Conservation (phyloP, 352 stramenopile genomes). For the Blastocystis sp. region DNA sequence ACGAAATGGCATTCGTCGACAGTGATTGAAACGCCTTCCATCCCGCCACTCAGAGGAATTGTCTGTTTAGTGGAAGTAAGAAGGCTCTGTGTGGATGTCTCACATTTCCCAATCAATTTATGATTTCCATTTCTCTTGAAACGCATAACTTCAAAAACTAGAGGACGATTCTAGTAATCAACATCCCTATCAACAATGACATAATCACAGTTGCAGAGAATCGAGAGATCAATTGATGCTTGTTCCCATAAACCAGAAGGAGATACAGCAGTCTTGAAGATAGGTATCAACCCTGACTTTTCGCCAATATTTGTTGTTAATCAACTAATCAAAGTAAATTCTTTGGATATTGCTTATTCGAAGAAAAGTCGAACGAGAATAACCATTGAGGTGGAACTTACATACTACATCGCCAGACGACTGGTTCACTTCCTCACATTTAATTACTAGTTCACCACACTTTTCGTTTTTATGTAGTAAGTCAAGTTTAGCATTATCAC, state of each 20-base stretch:
- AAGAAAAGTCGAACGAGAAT: background rate
- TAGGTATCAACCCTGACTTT: conserved; percentile 74
- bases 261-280: conserved; percentile 77
- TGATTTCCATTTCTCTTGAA: conserved; percentile 77
- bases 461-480: conserved; percentile 68
- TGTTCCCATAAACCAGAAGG: conserved; percentile 76
- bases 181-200: background rate
- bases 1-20: conserved; percentile 61
- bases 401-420: conserved; percentile 74
- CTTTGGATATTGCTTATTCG: conserved; percentile 73
- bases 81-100: conserved; percentile 76
- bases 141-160: conserved; percentile 80
- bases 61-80: conserved; percentile 73
- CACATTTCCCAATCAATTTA: conserved; percentile 77
- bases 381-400: conserved; percentile 73
- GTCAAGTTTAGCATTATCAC: conserved; percentile 60
- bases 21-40: background rate
- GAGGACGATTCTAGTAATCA: conserved; percentile 71
- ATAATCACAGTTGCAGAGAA: conserved; percentile 79
- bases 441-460: conserved; percentile 74
- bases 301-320: conserved; percentile 74
- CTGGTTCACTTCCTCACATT: conserved; percentile 74
- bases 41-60: background rate
- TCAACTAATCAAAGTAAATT: conserved; percentile 76
- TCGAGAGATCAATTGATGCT: conserved; percentile 75